Conservation (phyloP, 192 early-diverging fungal genomes). For the Gonapodya sp. region DNA sequence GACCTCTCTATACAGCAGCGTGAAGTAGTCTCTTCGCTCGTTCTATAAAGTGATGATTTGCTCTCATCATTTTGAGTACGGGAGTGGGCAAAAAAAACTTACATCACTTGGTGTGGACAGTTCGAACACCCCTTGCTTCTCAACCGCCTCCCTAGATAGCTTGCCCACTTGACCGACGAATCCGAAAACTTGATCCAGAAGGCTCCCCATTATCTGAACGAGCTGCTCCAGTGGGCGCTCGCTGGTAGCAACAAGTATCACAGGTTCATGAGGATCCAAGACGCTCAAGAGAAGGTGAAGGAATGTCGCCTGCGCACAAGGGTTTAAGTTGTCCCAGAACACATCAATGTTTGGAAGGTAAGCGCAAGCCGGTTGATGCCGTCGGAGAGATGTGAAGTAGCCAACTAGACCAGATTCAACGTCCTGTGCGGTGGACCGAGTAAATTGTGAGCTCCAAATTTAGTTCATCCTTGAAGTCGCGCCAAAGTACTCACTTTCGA, state of each 20-base stretch:
- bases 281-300: constrained; percentile 33
- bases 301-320: constrained; percentile 32
- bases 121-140: neutral
- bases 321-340: constrained; percentile 39
- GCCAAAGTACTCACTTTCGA: neutral
- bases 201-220: neutral
- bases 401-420: constrained; percentile 42
- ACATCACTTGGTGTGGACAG: neutral
- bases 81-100: too few relatives aligned
- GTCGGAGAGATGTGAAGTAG: constrained; percentile 45
- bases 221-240: constrained; percentile 29
- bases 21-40: neutral
- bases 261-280: constrained; percentile 33
- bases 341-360: constrained; percentile 43
- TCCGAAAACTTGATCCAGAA: neutral
- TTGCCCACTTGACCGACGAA: neutral
- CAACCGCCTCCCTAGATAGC: neutral
- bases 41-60: neutral
- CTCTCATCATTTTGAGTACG: neutral
- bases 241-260: constrained; percentile 44
- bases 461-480: neutral
- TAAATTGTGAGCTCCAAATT: neutral
- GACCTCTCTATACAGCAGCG: neutral
- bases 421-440: neutral
- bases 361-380: constrained; percentile 45